Evolutionary conservation across 106 monocot genomes (phyloP), one percentile per base, ranked within the genome.

Genomic region (Platanthera zijinensis): DNA sequence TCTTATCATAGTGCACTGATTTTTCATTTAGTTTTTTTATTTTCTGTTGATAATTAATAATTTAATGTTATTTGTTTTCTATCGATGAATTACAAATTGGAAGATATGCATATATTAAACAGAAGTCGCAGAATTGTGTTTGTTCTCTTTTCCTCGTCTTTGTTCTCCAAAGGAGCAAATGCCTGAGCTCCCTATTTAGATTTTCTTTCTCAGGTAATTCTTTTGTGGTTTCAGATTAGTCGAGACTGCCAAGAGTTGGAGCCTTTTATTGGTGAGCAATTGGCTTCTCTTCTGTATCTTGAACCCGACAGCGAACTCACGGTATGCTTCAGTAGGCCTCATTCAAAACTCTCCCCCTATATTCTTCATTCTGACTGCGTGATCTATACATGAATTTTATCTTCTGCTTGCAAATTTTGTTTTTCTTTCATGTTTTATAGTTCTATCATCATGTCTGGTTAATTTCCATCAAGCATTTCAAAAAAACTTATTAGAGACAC

Each of bases 241-340:
- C 85, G 99, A 50, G 99, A 99, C 74, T 99, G 99, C 84, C 99
- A 99, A 68, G 99, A 99, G 77, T 82, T 99, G 78, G 99, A 99
- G 76, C 88, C 90, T 82, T 99, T 88, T 80, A 92, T 99, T 80
- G 99, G 99, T 73, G 94, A 92, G 84, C 99, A 99, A 46, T 83
- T 99, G 77, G 99, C 99, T 77, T 92, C 90, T 50, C 79, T 94
- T 18, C 92, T 94, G 73, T 94, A 99, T 83, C 86, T 94, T 77
- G 99, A 99, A 72, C 86, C 94, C 19, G 99, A 99, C 77, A 90
- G 99, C 83, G 94, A 99, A 83, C 94, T 99, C 72, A 94, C 88
- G 99, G 99, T 99, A 86, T 78, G 83, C 25, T 72, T 25, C 51
- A 51, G 46, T 72, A 18, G 50, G 50, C 51, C 72, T 22, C 8